phyloP scores from a whole-genome alignment of 306 rosid species.

The Spatholobus suberectus region DNA sequence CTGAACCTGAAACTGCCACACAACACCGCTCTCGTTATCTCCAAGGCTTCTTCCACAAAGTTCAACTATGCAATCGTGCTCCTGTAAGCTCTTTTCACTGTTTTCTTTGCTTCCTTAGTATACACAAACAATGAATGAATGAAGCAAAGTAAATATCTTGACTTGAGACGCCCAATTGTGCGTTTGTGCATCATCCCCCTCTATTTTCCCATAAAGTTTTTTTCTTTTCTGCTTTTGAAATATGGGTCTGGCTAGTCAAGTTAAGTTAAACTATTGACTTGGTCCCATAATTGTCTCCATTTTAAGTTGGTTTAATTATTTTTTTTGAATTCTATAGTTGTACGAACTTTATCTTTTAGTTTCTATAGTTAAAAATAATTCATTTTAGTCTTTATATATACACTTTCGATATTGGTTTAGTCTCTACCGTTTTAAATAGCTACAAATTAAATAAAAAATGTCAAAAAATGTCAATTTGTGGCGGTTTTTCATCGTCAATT shows the following conservation, averaged over 20 bases:
- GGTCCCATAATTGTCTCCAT: too few relatives aligned
- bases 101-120: not conserved
- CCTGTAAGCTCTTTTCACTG: constrained; percentile 50
- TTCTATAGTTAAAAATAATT: too few relatives aligned
- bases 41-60: constrained; percentile 68
- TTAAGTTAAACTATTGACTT: too few relatives aligned
- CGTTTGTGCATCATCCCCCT: not conserved
- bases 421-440: too few relatives aligned
- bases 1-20: constrained; percentile 42
- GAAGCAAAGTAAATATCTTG: not conserved
- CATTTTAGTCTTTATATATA: too few relatives aligned
- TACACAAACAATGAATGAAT: not conserved
- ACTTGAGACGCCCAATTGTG: constrained; percentile 29
- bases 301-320: too few relatives aligned
- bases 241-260: constrained; percentile 31
- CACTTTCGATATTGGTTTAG: too few relatives aligned
- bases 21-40: constrained; percentile 61
- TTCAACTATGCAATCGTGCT: constrained; percentile 78
- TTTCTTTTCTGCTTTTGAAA: not conserved
- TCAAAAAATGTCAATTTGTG: too few relatives aligned
- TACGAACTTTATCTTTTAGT: too few relatives aligned
- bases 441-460: too few relatives aligned
- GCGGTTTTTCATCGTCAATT: too few relatives aligned
- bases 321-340: constrained; percentile 10
- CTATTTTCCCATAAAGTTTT: not conserved